Evolutionary conservation across 176 grass and related monocot species (phyloP).

Genomic region (Paspalum notatum): DNA sequence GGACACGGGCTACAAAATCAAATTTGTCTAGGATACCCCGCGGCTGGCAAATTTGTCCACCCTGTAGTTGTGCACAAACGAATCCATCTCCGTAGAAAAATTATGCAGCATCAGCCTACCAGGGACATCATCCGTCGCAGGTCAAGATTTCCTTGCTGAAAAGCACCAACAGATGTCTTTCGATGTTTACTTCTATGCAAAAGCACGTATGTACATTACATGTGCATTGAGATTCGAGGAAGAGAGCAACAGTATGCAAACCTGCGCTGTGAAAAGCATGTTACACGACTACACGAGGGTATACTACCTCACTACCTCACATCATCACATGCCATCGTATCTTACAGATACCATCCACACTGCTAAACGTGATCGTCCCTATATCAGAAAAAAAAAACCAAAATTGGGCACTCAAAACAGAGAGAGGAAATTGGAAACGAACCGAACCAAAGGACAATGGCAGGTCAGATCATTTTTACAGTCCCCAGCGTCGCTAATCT

Average conservation of each 20-base stretch:
- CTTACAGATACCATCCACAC: conserved; percentile 11
- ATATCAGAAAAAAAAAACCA: conserved; percentile 17
- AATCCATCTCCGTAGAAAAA: no score
- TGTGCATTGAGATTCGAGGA: no score
- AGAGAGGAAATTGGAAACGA: neutral
- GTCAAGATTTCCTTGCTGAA: neutral
- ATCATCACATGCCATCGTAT: neutral
- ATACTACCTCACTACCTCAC: no score
- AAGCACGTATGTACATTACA: neutral
- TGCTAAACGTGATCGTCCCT: neutral
- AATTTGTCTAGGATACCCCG: no score
- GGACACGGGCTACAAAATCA: no score
- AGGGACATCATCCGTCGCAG: neutral
- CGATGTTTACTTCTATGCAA: neutral
- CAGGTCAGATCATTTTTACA: conserved; percentile 2
- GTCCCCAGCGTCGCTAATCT: conserved; percentile 38
- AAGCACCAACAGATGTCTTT: neutral
- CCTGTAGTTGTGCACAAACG: no score
- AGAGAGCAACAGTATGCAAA: neutral
- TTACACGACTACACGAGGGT: neutral
- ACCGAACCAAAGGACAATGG: conserved; percentile 14
- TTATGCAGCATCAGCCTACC: neutral
- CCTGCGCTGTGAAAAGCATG: neutral
- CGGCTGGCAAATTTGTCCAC: neutral
- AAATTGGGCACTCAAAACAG: conserved; percentile 2